Base-by-base conservation (phyloP, 2,329 filamentous ascomycete species). In the Paraphaeosphaeria minitans region DNA sequence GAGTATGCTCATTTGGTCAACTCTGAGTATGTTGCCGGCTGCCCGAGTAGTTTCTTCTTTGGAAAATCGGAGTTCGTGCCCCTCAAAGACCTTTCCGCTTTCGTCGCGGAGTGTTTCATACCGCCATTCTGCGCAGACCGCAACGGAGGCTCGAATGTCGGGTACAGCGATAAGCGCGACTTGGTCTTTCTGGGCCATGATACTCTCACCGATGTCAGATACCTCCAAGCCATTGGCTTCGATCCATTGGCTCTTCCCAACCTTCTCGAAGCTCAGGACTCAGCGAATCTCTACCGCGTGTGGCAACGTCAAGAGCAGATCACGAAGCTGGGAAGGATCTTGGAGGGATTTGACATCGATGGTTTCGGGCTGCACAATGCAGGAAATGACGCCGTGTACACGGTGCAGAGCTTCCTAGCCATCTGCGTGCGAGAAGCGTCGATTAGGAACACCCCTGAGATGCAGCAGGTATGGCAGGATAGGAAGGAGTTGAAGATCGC, bases 141-240 rank as follows among this genome's bases (percentile, higher is more conserved):
- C 45, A 60, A 62, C 42, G 41, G 50, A n/a, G 42, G 14, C 6
- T 42, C 21, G 2, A 42, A 56, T 3, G 39, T 55, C 10, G 61
- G 78, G 12, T 19, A 55, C 1, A 64, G 63, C 2, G 74, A 77
- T 35, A 71, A 73, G 46, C 85, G 88, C 27, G 87, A 86, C 43
- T 78, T 97, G 46, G 80, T 96, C 24, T 80, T 98, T 14, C 86
- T 97, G 2, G 95, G 92, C 19, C 93, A 97, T 70, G 89, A 91
- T 59, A 76, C 89, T 10, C 68, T 76, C 1, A 75, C 82, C 12
- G 95, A 98, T 69, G 79, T 97, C 59, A 77, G 79, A 0, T 92
- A 89, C 71, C 83, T 97, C 12, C 76, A 80, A 3, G 77, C 79
- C 2, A 71, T 94, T n/a, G 88, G 88, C 13, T 89, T 89, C 69